Base-by-base conservation (phyloP, 257 asterid genomes). In the Scutellaria minor region DNA sequence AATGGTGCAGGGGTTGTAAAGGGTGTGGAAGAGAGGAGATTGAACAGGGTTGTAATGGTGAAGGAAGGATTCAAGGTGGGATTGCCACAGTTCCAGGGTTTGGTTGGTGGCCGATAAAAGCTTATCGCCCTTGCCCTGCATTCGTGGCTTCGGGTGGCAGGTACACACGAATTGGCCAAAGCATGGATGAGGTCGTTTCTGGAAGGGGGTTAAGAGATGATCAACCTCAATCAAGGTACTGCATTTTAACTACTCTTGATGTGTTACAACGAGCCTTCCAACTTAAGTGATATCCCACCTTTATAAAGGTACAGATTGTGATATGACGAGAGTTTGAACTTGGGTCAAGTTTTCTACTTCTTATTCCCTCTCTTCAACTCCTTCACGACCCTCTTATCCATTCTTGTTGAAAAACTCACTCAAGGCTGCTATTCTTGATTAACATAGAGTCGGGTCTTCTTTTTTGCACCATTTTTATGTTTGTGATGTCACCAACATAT, bases 41-140 rank as follows among this genome's bases (percentile, higher is more conserved):
- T 7, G 97, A 91, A 57, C 85, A 74, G 35, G 99, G 97, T 0
- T 94, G 97, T 57, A 91, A 94, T 40, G 97, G 97, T 0, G 96
- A 91, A 74, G 99, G 99, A 60, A 90, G 97, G 79, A 88, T 94
- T 78, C 97, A 94, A 83, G 99, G 99, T 47, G 99, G 99, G 66
- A 94, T 94, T 46, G 97, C 97, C 5, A 83, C 88, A 37, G 85
- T 91, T 54, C 96, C 99, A 5, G 97, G 97, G 44, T 91, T 94
- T 59, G 97, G 96, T 66, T 94, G 99, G 99, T 94, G 99, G 97
- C 97, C 97, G 0, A 94, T 94, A 57, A 91, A 91, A 85, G 97
- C 99, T 59, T 94, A 88, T 72, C 74, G 97, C 63, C 99, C 97
- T 78, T 94, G 99, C 50, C 97, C 97, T 50, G 96, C 87, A 5